Base-by-base conservation (phyloP, 768 basidiomycete species). In the Pisolithus sp. region DNA sequence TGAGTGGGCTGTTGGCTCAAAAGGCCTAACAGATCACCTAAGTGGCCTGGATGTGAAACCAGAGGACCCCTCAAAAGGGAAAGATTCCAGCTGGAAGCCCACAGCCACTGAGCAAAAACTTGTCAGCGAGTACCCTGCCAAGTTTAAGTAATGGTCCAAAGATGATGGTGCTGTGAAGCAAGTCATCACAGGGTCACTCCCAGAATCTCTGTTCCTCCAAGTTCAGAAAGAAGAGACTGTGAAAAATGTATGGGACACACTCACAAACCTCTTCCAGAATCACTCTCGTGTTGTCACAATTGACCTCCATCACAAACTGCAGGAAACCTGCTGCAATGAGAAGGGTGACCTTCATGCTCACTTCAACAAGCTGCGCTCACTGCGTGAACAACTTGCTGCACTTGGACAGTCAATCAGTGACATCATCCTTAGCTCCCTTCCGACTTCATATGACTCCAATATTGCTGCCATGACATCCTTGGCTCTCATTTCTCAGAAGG, bases 361-460 rank as follows among this genome's bases (percentile, higher is more conserved):
- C 57, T 62, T 72, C 30, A 55, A 56, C 18, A 62, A 56, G 52
- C 40, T 72, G 24, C 36, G 51, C 15, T 56, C 53, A 18, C 64
- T 71, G 62, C 56, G 54, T 7, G 64, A 72, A 49, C 58, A 71
- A 37, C 62, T 73, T n/a, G 62, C 68, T 0, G 59, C 65, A 5
- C 66, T 71, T 62, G 70, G 67, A 23, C 54, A 62, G 8, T 70
- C 42, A 68, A 31, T 46, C 13, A 10, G 6, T 28, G 44, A 46
- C 20, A 70, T 71, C 41, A 61, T 72, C 34, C 58, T 72, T 18
- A 53, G 59, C 17, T 73, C 71, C 3, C 62, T 74, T 24, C 71
- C 71, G 7, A 21, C 46, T 4, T 67, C 63, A 18, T 73, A 67
- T 53, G 64, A 68, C 48, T 48, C 66, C 37, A 62, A 58, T 43